Base-by-base conservation (phyloP, 345 rosid species). In the Pistacia atlantica region DNA sequence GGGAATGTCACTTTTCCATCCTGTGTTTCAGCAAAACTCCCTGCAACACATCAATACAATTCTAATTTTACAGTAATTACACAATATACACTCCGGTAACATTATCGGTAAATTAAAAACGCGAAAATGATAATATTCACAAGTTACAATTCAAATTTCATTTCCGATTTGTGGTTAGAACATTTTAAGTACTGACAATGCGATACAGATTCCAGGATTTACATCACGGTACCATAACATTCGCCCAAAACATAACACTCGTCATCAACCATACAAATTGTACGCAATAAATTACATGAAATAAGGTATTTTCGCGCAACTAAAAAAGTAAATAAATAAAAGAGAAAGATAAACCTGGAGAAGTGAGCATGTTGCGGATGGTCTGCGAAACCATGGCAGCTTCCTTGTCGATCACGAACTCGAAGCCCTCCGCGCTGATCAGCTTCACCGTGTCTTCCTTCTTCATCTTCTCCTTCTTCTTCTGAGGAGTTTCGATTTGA, bases 301-400 rank as follows among this genome's bases (percentile, higher is more conserved):
- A 52, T 11, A 11, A 12, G 5, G 5, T 4, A 52, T 0, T 52
- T 52, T 52, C 13, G 4, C 5, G 7, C 5, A 5, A 35, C 22
- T 28, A 22, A 25, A 54, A 56, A n/a, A 33, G 37, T 38, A 28
- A 71, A 58, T 6, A 64, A 37, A 22, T 31, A n/a, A 55, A 22
- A 31, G 51, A 13, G 17, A 52, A 5, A 42, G 7, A 42, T 0
- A 42, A 49, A 84, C 87, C 87, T 69, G 87, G 83, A 70, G 87
- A 81, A 3, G 84, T 84, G 17, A 84, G 87, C 87, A 84, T 84
- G 84, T 84, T 84, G 68, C 87, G 83, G 62, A 84, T 81, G 38
- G 83, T 81, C 33, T 81, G 83, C 5, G 87, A 84, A 69, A 84
- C 87, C 87, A 81, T 84, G 75, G 87, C 87, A 4, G 84, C 87